Evolutionary conservation across 2,329 filamentous ascomycete genomes (phyloP), one percentile per base, ranked within the genome.

Genomic region (Penicillium occitanis): DNA sequence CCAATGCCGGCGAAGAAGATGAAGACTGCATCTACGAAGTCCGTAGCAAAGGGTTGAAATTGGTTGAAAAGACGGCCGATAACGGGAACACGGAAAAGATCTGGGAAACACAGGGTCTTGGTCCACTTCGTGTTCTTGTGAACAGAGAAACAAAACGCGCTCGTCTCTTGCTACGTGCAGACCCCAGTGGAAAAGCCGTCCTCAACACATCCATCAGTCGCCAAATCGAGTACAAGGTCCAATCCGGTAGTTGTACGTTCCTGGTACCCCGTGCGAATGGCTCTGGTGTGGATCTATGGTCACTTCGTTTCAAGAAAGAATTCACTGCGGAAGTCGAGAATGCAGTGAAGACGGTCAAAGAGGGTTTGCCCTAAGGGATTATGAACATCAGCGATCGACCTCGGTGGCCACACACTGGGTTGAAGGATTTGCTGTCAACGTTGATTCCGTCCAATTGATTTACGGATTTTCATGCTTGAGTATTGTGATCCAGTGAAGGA

Each of bases 61-160:
- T 87, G 77, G 48, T 79, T 78, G 61, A 79, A 79, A 73, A 71
- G 75, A 50, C 25, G 37, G 14, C 7, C 5, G 62, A 58, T 33
- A 42, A 42, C 22, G 65, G 61, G 10, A 55, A 66, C 14, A 60
- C 46, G 0, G 30, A 64, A 17, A 67, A 67, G 48, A 60, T 64
- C 1, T 96, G 91, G 91, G 80, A 84, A 35, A 87, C 85, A 0
- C 86, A 90, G 75, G 92, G 91, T 53, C 81, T 91, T 7, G 92
- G 92, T 0, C 85, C 87, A 11, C 80, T 93, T 62, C 88, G 90
- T 46, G 75, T 96, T 14, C 82, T 96, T 68, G 90, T 90, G 77
- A 85, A 94, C 80, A 90, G 91, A 75, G 83, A 84, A 17, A 91
- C 88, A 0, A 87, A 86, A 22, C 83, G 85, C 33, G 85, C 88